These are phyloP conservation scores for Akanthomyces lecanii DNA, from an alignment of 2,329 filamentous ascomycete genomes.

Conservation along the genomic window DNA sequence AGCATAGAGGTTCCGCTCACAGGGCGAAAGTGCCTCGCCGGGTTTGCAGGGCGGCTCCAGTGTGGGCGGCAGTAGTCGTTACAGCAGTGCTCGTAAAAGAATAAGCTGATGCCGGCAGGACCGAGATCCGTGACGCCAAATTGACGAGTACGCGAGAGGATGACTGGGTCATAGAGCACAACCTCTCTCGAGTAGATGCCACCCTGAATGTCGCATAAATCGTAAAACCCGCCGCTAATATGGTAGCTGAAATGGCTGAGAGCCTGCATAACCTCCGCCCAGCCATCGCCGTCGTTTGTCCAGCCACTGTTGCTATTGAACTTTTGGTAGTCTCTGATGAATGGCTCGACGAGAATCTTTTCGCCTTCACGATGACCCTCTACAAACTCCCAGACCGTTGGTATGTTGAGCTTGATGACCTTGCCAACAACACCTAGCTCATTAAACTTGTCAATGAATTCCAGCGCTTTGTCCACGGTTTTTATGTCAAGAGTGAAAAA, in stretches of 20 bases:
- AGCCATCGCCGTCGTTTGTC: slow-evolving; percentile 26
- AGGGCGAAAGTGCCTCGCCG: background rate
- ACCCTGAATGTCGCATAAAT: slow-evolving; percentile 41
- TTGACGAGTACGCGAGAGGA: slow-evolving; percentile 33
- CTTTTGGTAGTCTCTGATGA: slow-evolving; percentile 39
- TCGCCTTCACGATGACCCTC: slow-evolving; percentile 19
- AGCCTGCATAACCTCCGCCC: slow-evolving; percentile 37
- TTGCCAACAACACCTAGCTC: slow-evolving; percentile 28
- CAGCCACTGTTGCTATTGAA: slow-evolving; percentile 43
- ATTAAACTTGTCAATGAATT: slow-evolving; percentile 35
- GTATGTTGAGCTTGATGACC: slow-evolving; percentile 23
- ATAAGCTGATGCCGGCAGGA: slow-evolving; percentile 34
- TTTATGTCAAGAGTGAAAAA: slow-evolving; percentile 28
- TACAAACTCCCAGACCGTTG: background rate
- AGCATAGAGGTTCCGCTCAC: background rate
- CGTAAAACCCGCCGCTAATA: slow-evolving; percentile 31
- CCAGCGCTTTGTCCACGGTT: background rate
- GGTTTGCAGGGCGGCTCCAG: background rate
- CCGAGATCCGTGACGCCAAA: slow-evolving; percentile 39
- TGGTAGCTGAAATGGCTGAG: slow-evolving; percentile 43
- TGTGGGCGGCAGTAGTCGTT: slow-evolving; percentile 28
- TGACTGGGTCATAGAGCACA: slow-evolving; percentile 39
- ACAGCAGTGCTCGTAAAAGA: slow-evolving; percentile 36
- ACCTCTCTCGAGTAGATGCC: slow-evolving; percentile 33
- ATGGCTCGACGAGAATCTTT: slow-evolving; percentile 32